Evolutionary conservation across 2,329 filamentous ascomycete genomes (phyloP), one percentile per base, ranked within the genome.

Genomic region (Xylariales sp.): DNA sequence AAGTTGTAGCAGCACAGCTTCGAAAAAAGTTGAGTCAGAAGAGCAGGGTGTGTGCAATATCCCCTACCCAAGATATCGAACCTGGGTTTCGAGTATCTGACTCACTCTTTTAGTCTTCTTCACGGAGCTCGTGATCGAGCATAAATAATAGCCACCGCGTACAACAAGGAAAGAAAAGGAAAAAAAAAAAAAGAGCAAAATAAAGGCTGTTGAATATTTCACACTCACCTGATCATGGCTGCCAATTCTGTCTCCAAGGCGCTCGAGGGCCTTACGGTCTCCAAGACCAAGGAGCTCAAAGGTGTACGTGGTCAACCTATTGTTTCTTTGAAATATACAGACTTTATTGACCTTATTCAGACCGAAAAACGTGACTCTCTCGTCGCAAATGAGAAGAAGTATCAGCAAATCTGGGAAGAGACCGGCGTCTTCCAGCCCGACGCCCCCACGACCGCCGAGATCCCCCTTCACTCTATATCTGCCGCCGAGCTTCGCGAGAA

Each of bases 321-420:
- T 24, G 10, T 12, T 18, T 21, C 32, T 5, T n/a, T 15, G 30
- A 11, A 6, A 37, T 28, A 12, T 12, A n/a, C 15, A 29, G 5
- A 16, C n/a, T 18, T 21, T n/a, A 38, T 28, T 38, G 19, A 38
- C 34, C 13, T 18, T 6, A 14, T 7, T 23, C n/a, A 87, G 77
- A 95, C 89, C 27, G 88, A 94, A 55, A 95, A 95, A 68, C 75
- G 89, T 60, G 88, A 95, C 56, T 77, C 82, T 35, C 72, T 95
- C 49, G 83, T 93, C 52, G 79, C 79, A 21, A 77, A 84, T 54
- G 91, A 97, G 70, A 94, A 93, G 69, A 89, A 89, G 60, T 96
- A 95, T 66, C 91, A 97, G 67, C 70, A 82, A 57, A 73, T 83
- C 76, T 95, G 88, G 88, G 78, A 83, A 55, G 72, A 86, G 42